phyloP scores from a whole-genome alignment of 148 eudicot genomes.

The Camellia sinensis region DNA sequence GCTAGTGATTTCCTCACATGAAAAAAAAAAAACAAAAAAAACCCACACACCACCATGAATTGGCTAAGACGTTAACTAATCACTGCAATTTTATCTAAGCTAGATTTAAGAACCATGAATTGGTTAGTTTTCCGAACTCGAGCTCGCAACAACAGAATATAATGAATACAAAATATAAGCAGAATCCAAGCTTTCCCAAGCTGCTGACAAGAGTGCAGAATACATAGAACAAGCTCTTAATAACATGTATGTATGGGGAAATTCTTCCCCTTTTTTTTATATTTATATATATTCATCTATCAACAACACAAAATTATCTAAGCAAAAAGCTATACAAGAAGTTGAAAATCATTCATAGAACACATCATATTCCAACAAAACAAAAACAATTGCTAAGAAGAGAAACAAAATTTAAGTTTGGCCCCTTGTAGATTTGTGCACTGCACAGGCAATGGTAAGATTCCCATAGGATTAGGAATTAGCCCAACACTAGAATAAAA shows the following conservation, averaged over 20 bases:
- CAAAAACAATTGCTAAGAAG: not conserved
- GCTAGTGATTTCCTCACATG: no score
- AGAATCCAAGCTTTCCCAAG: not conserved
- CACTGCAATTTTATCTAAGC: no score
- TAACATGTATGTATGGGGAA: no score
- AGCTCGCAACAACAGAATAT: not conserved
- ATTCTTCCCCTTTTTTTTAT: not conserved
- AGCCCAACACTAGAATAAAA: not conserved
- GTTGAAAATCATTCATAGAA: not conserved
- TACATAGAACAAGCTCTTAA: not conserved
- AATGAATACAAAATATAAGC: not conserved
- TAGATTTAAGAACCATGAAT: no score
- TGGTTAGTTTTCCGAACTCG: no score
- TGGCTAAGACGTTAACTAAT: no score
- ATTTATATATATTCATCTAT: not conserved
- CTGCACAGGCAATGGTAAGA: not conserved
- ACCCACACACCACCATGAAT: no score
- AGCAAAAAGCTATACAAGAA: not conserved
- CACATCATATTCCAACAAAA: not conserved
- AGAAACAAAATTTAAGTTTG: not conserved
- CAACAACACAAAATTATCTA: not conserved
- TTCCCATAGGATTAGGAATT: not conserved
- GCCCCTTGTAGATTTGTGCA: no score
- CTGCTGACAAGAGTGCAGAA: not conserved
- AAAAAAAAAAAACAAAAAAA: no score